Conservation (phyloP, 1,284 basidiomycete genomes). For the Pisolithus thermaeus region DNA sequence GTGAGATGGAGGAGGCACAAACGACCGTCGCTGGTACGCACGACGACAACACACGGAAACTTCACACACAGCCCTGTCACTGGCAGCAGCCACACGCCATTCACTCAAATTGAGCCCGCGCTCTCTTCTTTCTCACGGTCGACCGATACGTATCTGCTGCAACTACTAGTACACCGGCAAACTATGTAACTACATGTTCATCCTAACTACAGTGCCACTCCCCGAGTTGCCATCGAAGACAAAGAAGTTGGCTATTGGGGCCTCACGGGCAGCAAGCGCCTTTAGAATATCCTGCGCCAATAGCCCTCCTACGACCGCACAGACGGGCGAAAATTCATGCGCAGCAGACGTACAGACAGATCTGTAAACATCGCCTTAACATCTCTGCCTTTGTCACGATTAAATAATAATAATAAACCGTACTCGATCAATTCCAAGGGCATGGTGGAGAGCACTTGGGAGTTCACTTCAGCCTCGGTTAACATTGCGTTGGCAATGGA, state of each 20-base stretch:
- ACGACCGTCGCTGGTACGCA: not conserved
- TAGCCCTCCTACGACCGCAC: slow-evolving; percentile 91
- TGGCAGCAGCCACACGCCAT: not conserved
- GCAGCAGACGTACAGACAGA: slow-evolving; percentile 61
- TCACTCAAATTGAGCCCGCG: not conserved
- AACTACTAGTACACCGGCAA: not conserved
- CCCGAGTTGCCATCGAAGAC: slow-evolving; percentile 83
- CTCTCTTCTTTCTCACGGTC: slow-evolving; percentile 4
- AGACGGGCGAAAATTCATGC: slow-evolving; percentile 86
- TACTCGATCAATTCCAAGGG: slow-evolving; percentile 58
- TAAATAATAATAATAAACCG: slow-evolving; percentile 14
- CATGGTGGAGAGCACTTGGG: slow-evolving; percentile 52
- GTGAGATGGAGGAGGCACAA: slow-evolving; percentile 1
- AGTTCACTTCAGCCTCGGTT: slow-evolving; percentile 60
- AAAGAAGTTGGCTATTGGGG: slow-evolving; percentile 90
- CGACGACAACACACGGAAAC: not conserved
- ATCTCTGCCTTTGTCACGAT: slow-evolving; percentile 7
- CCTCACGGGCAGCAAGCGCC: slow-evolving; percentile 82
- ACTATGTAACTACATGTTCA: slow-evolving; percentile 35
- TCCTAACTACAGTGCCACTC: slow-evolving; percentile 59
- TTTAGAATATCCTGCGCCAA: slow-evolving; percentile 94
- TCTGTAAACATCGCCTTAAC: slow-evolving; percentile 30
- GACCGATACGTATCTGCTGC: not conserved
- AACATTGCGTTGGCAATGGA: slow-evolving; percentile 58
- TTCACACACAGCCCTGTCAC: not conserved